Conservation (phyloP, 768 basidiomycete species). For the Dioszegia hungarica region DNA sequence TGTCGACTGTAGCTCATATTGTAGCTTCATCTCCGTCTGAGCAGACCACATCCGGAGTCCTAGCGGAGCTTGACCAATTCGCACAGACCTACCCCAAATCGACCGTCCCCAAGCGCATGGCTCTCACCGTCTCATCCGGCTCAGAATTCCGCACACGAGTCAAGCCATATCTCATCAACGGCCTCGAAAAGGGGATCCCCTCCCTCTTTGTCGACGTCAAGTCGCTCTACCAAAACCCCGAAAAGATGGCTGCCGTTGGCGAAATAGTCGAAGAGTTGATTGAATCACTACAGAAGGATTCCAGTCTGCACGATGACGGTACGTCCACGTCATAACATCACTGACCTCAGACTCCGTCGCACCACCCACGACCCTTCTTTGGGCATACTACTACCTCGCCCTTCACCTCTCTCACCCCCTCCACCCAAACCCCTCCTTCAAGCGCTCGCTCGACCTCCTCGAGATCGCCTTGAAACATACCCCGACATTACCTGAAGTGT, state of each 20-base stretch:
- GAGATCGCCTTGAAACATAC: conserved; percentile 71
- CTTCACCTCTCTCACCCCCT: conserved; percentile 60
- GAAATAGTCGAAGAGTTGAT: conserved; percentile 61
- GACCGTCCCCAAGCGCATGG: conserved; percentile 66
- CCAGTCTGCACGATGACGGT: conserved; percentile 30
- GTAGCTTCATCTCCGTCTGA: conserved; percentile 50
- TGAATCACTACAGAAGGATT: conserved; percentile 35
- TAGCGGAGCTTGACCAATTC: conserved; percentile 61
- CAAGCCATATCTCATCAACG: conserved; percentile 63
- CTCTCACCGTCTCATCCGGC: conserved; percentile 65
- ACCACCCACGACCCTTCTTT: conserved; percentile 76
- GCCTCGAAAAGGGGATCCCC: conserved; percentile 78
- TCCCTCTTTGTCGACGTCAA: conserved; percentile 92
- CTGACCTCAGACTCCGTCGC: conserved; percentile 50
- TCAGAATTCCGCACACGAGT: conserved; percentile 65
- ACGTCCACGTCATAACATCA: conserved; percentile 3
- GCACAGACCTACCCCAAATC: conserved; percentile 63
- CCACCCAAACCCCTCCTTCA: conserved; percentile 32
- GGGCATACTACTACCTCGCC: conserved; percentile 92
- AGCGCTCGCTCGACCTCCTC: conserved; percentile 54
- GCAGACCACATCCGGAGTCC: conserved; percentile 55
- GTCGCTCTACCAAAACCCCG: conserved; percentile 63
- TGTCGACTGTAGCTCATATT: neutral
- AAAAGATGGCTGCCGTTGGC: conserved; percentile 67
- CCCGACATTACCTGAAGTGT: conserved; percentile 86